Evolutionary conservation across 352 stramenopile genomes (phyloP).

Genomic region (Pythium brassicae): DNA sequence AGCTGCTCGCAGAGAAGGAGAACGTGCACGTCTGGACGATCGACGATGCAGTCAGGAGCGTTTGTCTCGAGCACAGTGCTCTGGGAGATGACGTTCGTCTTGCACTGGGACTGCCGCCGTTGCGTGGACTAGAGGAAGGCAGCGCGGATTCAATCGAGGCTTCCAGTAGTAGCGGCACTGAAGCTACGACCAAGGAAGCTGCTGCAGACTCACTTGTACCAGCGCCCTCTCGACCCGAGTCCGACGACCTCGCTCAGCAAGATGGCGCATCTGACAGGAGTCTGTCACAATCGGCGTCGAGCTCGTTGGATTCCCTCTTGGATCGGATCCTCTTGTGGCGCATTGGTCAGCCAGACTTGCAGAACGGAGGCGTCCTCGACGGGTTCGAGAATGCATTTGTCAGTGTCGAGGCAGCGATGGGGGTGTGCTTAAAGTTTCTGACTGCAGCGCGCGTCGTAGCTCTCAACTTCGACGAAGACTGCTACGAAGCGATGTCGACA

Average conservation of each 20-base stretch:
- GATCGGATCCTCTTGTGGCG: conserved; percentile 59
- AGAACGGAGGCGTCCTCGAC: conserved; percentile 67
- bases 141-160: not conserved
- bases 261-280: not conserved
- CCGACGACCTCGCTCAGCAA: conserved; percentile 2
- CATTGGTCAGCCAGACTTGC: conserved; percentile 54
- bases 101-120: conserved; percentile 21
- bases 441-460: conserved; percentile 42
- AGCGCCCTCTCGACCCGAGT: conserved; percentile 19
- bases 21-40: conserved; percentile 64
- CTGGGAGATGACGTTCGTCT: conserved; percentile 37
- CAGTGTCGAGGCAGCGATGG: conserved; percentile 28
- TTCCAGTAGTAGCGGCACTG: not conserved
- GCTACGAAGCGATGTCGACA: conserved; percentile 47
- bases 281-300: conserved; percentile 1
- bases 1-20: conserved; percentile 72
- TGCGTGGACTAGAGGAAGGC: not conserved
- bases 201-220: conserved; percentile 10
- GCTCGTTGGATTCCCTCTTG: conserved; percentile 38
- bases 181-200: not conserved
- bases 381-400: conserved; percentile 61
- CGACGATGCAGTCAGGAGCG: conserved; percentile 56
- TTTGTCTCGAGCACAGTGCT: conserved; percentile 25
- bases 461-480: conserved; percentile 64
- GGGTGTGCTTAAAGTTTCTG: conserved; percentile 35